A percentile compares a stretch with the other conserved stretches of the same genome.
These are phyloP conservation scores for Aspergillus ochraceus DNA, from an alignment of 2,329 filamentous ascomycete genomes.

Conservation along the genomic window DNA sequence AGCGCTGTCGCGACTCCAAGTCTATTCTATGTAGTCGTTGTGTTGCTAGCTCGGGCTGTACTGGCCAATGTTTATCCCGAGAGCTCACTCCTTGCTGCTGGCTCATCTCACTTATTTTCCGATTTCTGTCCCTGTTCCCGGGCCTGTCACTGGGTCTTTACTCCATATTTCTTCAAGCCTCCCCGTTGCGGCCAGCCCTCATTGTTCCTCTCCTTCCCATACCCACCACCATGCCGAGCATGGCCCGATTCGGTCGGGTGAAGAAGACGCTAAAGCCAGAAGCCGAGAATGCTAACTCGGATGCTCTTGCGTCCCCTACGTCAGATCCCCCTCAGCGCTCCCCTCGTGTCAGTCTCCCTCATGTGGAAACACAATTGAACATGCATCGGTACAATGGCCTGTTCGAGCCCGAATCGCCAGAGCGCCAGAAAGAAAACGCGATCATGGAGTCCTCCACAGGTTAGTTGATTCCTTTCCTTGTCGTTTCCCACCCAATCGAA, in stretches of 20 bases:
- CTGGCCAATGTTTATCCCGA: neutral
- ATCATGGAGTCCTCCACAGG: slow-evolving; percentile 24
- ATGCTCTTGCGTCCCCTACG: slow-evolving; percentile 19
- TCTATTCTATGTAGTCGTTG: neutral
- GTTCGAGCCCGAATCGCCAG: slow-evolving; percentile 31
- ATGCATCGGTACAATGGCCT: slow-evolving; percentile 45
- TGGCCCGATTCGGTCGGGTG: slow-evolving; percentile 32
- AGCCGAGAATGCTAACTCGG: slow-evolving; percentile 28
- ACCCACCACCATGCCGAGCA: slow-evolving; percentile 20
- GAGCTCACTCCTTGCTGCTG: slow-evolving; percentile 2
- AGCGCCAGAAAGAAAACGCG: slow-evolving; percentile 24
- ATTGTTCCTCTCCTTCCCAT: slow-evolving; percentile 15
- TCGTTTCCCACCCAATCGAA: neutral
- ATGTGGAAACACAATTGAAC: slow-evolving; percentile 44
- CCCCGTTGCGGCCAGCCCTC: slow-evolving; percentile 6
- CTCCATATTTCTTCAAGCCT: slow-evolving; percentile 8
- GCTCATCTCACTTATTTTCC: slow-evolving; percentile 1
- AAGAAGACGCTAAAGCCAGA: slow-evolving; percentile 27
- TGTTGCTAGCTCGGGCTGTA: neutral
- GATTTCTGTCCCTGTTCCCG: neutral
- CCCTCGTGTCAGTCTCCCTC: slow-evolving; percentile 39
- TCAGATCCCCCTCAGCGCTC: slow-evolving; percentile 24
- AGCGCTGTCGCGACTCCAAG: neutral
- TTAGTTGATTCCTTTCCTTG: slow-evolving; percentile 11
- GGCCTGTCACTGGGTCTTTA: neutral